Conservation (phyloP, 2,329 filamentous ascomycete species). For the Calonectria pteridis region DNA sequence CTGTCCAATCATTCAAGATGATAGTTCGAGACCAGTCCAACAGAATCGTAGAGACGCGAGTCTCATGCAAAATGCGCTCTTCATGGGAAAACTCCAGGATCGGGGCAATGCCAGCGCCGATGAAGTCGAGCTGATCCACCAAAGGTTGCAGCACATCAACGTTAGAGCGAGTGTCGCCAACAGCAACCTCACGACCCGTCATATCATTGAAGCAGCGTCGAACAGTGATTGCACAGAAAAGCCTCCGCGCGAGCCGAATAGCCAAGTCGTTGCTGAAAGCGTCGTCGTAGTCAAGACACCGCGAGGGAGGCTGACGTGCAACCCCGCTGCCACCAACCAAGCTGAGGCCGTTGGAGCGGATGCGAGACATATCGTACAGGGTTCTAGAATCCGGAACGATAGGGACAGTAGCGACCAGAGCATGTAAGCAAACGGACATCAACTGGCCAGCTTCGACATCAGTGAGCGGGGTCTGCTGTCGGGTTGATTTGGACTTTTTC, state of each 20-base stretch:
- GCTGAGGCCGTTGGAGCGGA: constrained; percentile 66
- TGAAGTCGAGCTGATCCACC: constrained; percentile 66
- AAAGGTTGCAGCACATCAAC: constrained; percentile 62
- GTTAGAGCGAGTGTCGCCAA: constrained; percentile 48
- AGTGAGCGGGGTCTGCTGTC: constrained; percentile 54
- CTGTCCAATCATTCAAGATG: constrained; percentile 85
- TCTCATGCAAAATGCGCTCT: constrained; percentile 69
- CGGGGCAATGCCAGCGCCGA: constrained; percentile 59
- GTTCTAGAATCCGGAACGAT: constrained; percentile 60
- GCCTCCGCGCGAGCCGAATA: constrained; percentile 67
- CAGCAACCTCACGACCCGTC: constrained; percentile 50
- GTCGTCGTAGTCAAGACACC: constrained; percentile 73
- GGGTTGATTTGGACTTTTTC: constrained; percentile 49
- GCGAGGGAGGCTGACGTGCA: constrained; percentile 59
- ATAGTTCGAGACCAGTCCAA: constrained; percentile 82
- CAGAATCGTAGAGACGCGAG: constrained; percentile 66
- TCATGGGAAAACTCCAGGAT: constrained; percentile 62
- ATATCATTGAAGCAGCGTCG: constrained; percentile 65
- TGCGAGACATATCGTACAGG: constrained; percentile 71
- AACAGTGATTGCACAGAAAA: constrained; percentile 69
- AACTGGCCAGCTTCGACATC: constrained; percentile 65
- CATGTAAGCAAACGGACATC: constrained; percentile 73
- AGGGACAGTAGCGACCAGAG: constrained; percentile 70
- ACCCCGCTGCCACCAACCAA: constrained; percentile 60
- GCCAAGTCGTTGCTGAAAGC: constrained; percentile 72